Conservation (phyloP, 1,284 basidiomycete species). For the Trametes sp. region DNA sequence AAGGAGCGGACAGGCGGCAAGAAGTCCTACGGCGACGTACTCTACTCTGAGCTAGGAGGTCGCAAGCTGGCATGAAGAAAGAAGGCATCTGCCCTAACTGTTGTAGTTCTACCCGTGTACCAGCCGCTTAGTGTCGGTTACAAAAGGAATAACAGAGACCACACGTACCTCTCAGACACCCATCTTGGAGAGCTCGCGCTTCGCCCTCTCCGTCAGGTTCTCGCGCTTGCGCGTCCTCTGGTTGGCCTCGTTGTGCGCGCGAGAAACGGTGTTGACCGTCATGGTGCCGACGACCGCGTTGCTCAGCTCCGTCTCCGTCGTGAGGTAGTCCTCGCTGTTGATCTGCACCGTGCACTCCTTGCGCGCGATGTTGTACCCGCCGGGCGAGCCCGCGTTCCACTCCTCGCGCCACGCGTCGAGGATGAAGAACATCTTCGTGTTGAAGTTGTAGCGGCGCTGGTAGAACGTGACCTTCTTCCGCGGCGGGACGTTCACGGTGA, state of each 20-base stretch:
- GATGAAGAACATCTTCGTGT: not conserved
- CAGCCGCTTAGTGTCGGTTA: not conserved
- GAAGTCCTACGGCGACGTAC: constrained; percentile 36
- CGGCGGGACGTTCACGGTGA: not conserved
- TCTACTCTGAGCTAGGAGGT: constrained; percentile 43
- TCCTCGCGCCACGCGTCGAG: not conserved
- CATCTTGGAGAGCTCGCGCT: not conserved
- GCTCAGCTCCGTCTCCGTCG: not conserved
- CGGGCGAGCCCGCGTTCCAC: not conserved
- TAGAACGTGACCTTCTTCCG: not conserved
- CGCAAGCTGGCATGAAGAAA: constrained; percentile 19
- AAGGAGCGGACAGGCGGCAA: constrained; percentile 54
- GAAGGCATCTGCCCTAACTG: not conserved
- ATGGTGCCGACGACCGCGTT: not conserved
- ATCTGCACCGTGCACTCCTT: constrained; percentile 2
- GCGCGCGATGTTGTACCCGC: constrained; percentile 1
- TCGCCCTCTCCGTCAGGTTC: too few relatives aligned
- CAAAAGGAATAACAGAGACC: not conserved
- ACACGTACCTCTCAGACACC: not conserved
- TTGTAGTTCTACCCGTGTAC: not conserved
- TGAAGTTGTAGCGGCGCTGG: not conserved
- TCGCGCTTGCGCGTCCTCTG: too few relatives aligned
- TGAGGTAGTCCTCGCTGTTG: constrained; percentile 2
- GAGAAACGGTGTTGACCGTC: not conserved
- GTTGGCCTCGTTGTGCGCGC: not conserved